phyloP scores from a whole-genome alignment of 495 filamentous ascomycete genomes.

The Daldinia loculata region DNA sequence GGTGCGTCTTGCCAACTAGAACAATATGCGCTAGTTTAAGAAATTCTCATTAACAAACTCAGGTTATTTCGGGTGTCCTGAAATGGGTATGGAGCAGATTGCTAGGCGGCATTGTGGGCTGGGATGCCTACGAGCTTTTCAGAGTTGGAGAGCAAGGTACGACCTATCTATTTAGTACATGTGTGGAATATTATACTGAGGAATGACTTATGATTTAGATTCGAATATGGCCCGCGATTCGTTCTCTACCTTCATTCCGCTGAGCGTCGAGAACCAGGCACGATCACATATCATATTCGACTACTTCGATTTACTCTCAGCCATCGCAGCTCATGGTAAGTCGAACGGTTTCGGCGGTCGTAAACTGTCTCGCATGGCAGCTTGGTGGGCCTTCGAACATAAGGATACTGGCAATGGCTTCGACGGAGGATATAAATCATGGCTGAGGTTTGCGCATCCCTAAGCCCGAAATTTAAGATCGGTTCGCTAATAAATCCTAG shows the following conservation, averaged over 20 bases:
- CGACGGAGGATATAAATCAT: constrained; percentile 90
- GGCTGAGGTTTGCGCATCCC: constrained; percentile 60
- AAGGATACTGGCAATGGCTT: constrained; percentile 88
- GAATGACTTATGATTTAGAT: constrained; percentile 62
- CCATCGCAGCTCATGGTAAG: constrained; percentile 82
- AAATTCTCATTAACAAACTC: constrained; percentile 32
- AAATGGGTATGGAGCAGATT: constrained; percentile 99
- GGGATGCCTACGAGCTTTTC: constrained; percentile 97
- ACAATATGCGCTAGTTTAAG: constrained; percentile 5
- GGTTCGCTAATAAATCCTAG: constrained; percentile 58
- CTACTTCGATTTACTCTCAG: constrained; percentile 94
- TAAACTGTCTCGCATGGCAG: constrained; percentile 92
- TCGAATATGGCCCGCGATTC: constrained; percentile 91
- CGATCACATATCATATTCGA: constrained; percentile 90
- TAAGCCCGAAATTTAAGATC: constrained; percentile 9
- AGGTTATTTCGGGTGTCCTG: constrained; percentile 92
- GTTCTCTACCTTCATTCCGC: constrained; percentile 94
- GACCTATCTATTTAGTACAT: constrained; percentile 15
- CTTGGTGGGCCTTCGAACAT: constrained; percentile 99
- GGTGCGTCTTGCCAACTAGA: constrained; percentile 60
- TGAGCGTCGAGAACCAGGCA: constrained; percentile 89
- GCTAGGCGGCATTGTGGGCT: constrained; percentile 89
- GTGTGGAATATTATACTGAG: constrained; percentile 29
- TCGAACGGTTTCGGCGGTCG: constrained; percentile 91
- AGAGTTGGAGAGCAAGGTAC: constrained; percentile 92